Conservation (phyloP, 2,329 filamentous ascomycete genomes). For the Colletotrichum kahawae region DNA sequence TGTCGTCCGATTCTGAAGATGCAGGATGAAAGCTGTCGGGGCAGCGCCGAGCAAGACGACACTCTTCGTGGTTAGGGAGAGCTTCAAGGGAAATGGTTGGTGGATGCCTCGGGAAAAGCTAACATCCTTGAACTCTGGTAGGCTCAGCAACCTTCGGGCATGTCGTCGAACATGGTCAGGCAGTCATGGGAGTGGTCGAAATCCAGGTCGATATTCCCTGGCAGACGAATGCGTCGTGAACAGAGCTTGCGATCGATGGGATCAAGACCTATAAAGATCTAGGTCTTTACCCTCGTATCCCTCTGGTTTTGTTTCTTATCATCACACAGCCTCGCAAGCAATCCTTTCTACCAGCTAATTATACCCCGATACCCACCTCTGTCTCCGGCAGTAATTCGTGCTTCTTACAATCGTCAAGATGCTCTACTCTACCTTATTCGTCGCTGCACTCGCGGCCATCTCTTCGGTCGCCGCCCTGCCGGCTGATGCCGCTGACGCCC, state of each 20-base stretch:
- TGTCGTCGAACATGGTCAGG: not conserved
- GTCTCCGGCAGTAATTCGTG: not conserved
- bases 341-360: not conserved
- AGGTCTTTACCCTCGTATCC: not conserved
- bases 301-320: not conserved
- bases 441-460: slow-evolving; percentile 6
- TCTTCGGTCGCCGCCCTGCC: slow-evolving; percentile 10
- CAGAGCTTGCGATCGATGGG: not conserved
- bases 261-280: slow-evolving; percentile 2
- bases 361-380: not conserved
- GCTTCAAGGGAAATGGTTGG: not conserved
- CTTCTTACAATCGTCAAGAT: not conserved
- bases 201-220: not conserved
- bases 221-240: not conserved
- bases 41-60: not conserved
- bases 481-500: not conserved
- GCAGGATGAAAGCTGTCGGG: not conserved
- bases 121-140: not conserved
- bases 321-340: slow-evolving; percentile 8
- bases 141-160: not conserved
- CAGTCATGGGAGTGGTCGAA: not conserved
- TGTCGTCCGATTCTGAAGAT: not conserved
- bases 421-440: slow-evolving; percentile 7
- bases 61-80: not conserved
- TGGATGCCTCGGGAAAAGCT: not conserved